Base-by-base conservation (phyloP, 2,329 filamentous ascomycete species). In the Penicillium fuscoglaucum region DNA sequence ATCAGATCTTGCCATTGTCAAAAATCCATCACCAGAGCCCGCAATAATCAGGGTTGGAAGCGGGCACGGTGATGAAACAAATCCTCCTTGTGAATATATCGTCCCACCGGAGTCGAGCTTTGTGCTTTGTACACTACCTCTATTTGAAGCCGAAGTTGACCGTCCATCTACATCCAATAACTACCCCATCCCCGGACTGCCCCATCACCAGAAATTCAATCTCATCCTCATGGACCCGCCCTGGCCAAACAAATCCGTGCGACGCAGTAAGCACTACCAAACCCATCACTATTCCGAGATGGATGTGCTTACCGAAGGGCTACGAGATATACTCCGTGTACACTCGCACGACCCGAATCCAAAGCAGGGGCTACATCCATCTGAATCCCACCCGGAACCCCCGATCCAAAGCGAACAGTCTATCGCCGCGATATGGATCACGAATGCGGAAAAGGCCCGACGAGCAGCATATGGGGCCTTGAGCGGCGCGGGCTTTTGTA, bases 161-260 rank as follows among this genome's bases (percentile, higher is more conserved):
- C 39, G 24, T 24, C 35, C 40, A 39, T 45, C 47, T 29, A 29
- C 15, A 24, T 31, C 33, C 3, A 37, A 52, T 33, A 9, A 40
- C 10, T 52, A 57, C 21, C 65, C 68, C 10, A 72, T 75, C 21
- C 67, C 72, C 0, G 59, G 63, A 6, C 64, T 75, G 1, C 58
- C 66, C 2, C 28, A 40, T 8, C 52, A 55, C 33, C 59, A 76
- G 39, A 76, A 77, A 52, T 87, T 88, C 69, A 78, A 87, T 65
- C 72, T 87, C 26, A 79, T 88, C 41, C 69, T 88, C 2, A 74
- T 87, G 40, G 86, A 88, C 65, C 86, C 86, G 4, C 86, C 86
- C 1, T 88, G 85, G 86, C 80, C 84, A 21, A 88, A 87, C 64
- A 76, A 80, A 26, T 87, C 84, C 12, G 85, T 83, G 24, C 80